Base-by-base conservation (phyloP, 2,329 filamentous ascomycete genomes). In the Sordariomycetes sp. region DNA sequence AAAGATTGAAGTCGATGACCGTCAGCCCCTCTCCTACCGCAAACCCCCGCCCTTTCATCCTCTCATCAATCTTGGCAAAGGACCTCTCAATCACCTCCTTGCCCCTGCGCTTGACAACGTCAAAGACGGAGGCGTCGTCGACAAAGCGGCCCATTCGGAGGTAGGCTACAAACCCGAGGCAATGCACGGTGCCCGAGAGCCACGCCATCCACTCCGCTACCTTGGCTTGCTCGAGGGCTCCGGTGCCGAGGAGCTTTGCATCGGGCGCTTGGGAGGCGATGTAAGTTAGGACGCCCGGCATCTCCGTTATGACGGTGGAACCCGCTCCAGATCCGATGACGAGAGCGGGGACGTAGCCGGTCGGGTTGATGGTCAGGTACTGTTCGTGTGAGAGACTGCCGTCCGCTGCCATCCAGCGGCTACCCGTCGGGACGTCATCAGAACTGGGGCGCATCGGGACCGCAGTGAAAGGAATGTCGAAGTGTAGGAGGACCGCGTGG, bases 171-270 rank as follows among this genome's bases (percentile, higher is more conserved):
- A 64, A 69, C 0, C 64, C 69, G 12, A 61, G 15, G 3, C 61
- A 60, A 42, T 72, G 70, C 3, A 70, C 54, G 1, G 66, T 66
- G 0, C 65, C 67, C 1, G 67, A 67, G 1, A 72, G 59, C 62
- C 65, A 71, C 1, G 59, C 60, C 17, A 68, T 42, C 70, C 70
- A 72, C 55, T 72, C 64, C 0, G 61, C 15, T 0, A 65, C 62
- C 42, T 63, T 65, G 2, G 68, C 65, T 0, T 60, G 61, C 3
- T 65, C 62, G 1, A 68, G 13, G 0, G 53, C 1, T 0, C 57
- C 58, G 1, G 53, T n/a, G 0, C 69, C 68, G 0, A 66, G 36
- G 0, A 72, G 58, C 0, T 59, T 53, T 6, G 59, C 24, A 0
- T 62, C 24, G 0, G 63, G 64, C 0, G 64, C 48, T 0, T 69